Base-by-base conservation (phyloP, 2,329 filamentous ascomycete genomes). In the Chaetomiaceae sp. region DNA sequence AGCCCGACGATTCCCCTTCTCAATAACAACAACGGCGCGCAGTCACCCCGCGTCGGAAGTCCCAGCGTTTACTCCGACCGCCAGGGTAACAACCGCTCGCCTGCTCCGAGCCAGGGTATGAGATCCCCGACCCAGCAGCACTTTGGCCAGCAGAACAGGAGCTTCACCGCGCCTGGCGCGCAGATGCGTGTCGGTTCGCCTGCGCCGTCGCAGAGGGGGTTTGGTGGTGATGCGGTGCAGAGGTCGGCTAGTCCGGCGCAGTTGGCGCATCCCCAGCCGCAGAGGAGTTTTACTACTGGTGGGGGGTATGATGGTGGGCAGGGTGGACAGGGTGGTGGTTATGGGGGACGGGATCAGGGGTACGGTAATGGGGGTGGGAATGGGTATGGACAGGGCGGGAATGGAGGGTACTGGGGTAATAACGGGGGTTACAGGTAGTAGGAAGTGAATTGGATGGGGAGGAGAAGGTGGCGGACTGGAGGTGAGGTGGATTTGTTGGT, bases 1-100 rank as follows among this genome's bases (percentile, higher is more conserved):
- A 62, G 57, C 46, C 62, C 64, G 15, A 58, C 64, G 15, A 58
- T 65, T 54, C 66, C 67, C 2, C 61, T 68, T 2, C 64, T 69
- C 19, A 60, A 59, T 2, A 54, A 67, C 19, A 60, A 59, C 3
- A 53, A 66, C 43, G 59, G 29, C 29, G 27, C 44, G 7, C 58
- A 60, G 31, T 63, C 57, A 27, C 63, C 64, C 6, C 59, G 60
- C 43, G 45, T 58, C 39, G 50, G 49, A n/a, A 62, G 57, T 40
- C 60, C 64, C n/a, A 23, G 44, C 6, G 44, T 46, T 4, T 60
- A 54, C 23, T 38, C 56, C 7, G 49, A 57, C 45, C 51, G 54
- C 17, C 15, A 20, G 6, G 43, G 34, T 23, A 47, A 43, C 33
- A 20, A 8, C 53, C 36, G 25, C 27, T 60, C 57, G 4, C 56